Evolutionary conservation across 352 stramenopile species (phyloP).

Genomic region (Phytophthora sp.): DNA sequence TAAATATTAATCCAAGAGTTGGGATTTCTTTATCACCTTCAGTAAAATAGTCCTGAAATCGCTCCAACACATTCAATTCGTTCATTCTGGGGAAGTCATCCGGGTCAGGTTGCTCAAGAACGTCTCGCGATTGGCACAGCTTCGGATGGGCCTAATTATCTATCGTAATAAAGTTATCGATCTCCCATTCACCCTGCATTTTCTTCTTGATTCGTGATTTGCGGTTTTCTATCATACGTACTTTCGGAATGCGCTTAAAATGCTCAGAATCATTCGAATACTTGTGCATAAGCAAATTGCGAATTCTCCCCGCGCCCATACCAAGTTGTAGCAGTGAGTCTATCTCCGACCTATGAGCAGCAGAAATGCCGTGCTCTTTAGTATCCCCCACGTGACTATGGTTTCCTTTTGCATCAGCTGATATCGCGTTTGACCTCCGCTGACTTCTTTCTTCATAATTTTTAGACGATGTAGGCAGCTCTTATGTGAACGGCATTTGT

Average conservation of each 20-base stretch:
- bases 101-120: background rate
- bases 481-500: background rate
- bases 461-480: background rate
- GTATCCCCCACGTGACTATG: background rate
- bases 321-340: conserved; percentile 11
- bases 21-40: background rate
- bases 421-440: background rate
- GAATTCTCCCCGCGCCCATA: background rate
- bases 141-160: background rate
- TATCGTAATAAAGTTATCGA: background rate
- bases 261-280: background rate
- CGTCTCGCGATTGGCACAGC: background rate
- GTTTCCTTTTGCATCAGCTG: conserved; percentile 4
- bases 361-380: background rate
- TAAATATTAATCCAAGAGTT: background rate
- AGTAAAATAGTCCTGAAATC: background rate
- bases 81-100: background rate
- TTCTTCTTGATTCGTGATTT: background rate
- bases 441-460: background rate
- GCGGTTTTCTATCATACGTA: conserved; percentile 3
- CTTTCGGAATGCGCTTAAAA: background rate
- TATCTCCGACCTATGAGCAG: conserved; percentile 3
- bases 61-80: background rate
- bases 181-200: background rate
- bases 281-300: conserved; percentile 11